These are phyloP conservation scores for Haplosporangium gracile DNA, from an alignment of 192 early-diverging fungal species.

Conservation along the genomic window DNA sequence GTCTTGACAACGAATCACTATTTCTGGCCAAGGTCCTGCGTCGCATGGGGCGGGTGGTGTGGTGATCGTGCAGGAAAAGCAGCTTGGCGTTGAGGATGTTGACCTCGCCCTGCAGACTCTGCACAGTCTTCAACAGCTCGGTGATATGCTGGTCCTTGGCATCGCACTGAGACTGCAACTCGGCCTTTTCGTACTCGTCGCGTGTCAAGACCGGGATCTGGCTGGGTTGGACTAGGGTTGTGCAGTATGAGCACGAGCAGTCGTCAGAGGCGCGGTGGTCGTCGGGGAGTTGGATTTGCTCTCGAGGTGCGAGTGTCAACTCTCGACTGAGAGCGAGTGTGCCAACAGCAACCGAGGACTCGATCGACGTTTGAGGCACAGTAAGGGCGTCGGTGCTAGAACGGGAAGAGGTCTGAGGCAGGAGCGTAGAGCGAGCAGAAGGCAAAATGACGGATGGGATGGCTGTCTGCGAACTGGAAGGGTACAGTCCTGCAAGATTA, in stretches of 20 bases:
- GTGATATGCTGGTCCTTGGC: slow-evolving; percentile 39
- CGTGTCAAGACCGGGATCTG: slow-evolving; percentile 27
- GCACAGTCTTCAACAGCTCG: slow-evolving; percentile 35
- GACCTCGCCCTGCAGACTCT: slow-evolving; percentile 38
- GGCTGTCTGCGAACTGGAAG: slow-evolving; percentile 20
- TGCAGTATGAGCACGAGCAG: slow-evolving; percentile 35
- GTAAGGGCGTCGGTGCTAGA: background rate
- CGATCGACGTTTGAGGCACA: background rate
- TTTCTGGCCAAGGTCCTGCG: slow-evolving; percentile 35
- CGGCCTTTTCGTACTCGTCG: slow-evolving; percentile 40
- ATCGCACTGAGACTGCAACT: slow-evolving; percentile 44
- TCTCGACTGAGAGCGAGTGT: background rate
- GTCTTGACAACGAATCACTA: slow-evolving; percentile 13
- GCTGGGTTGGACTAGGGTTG: slow-evolving; percentile 25
- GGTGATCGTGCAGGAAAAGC: slow-evolving; percentile 47
- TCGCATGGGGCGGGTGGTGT: slow-evolving; percentile 47
- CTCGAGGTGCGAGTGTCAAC: slow-evolving; percentile 14
- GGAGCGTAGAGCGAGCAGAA: slow-evolving; percentile 14
- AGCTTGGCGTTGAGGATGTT: slow-evolving; percentile 51
- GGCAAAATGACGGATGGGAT: slow-evolving; percentile 39
- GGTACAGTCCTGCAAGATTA: slow-evolving; percentile 35
- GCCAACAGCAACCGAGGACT: background rate
- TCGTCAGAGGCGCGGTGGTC: slow-evolving; percentile 23
- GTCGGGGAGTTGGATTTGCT: slow-evolving; percentile 16
- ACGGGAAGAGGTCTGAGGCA: background rate